phyloP scores from a whole-genome alignment of 1,284 basidiomycete species.

The Neotropicomus parvogracilis region DNA sequence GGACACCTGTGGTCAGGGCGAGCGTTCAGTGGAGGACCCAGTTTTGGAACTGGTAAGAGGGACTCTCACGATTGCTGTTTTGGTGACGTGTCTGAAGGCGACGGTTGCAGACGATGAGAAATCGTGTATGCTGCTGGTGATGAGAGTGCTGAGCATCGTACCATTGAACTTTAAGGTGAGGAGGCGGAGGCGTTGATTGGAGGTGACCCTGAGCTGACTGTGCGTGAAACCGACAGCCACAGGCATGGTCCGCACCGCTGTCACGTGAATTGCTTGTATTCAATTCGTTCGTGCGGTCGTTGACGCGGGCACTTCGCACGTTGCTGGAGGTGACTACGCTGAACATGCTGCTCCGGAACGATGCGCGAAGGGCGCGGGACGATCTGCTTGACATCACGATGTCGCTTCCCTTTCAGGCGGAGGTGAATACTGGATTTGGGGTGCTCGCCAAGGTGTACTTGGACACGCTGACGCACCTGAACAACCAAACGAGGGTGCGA shows the following conservation, averaged over 20 bases:
- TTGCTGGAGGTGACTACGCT: constrained; percentile 88
- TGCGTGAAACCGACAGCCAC: constrained; percentile 45
- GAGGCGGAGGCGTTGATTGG: neutral
- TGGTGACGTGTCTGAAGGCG: constrained; percentile 19
- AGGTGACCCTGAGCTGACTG: constrained; percentile 14
- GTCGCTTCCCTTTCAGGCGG: constrained; percentile 89
- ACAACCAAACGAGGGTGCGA: constrained; percentile 70
- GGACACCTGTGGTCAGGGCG: constrained; percentile 88
- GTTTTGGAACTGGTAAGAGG: constrained; percentile 79
- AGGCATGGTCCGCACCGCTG: constrained; percentile 91
- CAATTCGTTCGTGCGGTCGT: constrained; percentile 92
- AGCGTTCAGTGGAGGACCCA: constrained; percentile 90
- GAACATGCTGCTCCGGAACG: constrained; percentile 88
- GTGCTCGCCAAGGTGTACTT: constrained; percentile 95
- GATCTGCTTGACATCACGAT: constrained; percentile 92
- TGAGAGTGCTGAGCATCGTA: constrained; percentile 92
- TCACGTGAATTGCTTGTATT: constrained; percentile 96
- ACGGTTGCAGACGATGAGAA: constrained; percentile 76
- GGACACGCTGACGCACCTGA: constrained; percentile 87
- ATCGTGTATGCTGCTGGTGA: constrained; percentile 89
- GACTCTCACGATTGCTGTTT: constrained; percentile 14
- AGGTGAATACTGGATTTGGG: constrained; percentile 97
- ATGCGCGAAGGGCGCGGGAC: constrained; percentile 82
- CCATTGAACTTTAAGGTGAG: constrained; percentile 89
- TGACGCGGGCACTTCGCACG: constrained; percentile 86